Conservation (phyloP, 1,284 basidiomycete genomes). For the Athelia psychrophila region DNA sequence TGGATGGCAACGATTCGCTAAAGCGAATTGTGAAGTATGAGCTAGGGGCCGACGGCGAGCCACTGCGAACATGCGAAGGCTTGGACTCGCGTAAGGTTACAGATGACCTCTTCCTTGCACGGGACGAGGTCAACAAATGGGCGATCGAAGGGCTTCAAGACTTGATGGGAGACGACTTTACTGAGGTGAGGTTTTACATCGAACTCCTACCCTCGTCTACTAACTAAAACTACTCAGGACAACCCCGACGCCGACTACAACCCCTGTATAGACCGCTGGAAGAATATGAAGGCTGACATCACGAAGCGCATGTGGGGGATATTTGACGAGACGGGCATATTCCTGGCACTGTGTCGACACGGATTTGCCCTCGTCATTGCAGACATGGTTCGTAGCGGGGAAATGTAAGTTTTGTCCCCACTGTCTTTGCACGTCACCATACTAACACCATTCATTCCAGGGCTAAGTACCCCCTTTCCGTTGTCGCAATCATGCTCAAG, state of each 20-base stretch:
- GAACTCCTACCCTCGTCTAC: neutral
- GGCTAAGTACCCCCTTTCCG: constrained; percentile 31
- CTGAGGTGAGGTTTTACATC: neutral
- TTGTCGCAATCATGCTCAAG: constrained; percentile 20
- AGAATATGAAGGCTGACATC: constrained; percentile 19
- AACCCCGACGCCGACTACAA: constrained; percentile 5
- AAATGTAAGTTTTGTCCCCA: constrained; percentile 19
- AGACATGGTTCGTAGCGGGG: constrained; percentile 28
- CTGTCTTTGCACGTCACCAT: neutral
- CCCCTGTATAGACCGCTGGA: constrained; percentile 20
- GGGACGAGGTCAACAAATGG: constrained; percentile 13
- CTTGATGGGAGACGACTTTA: neutral
- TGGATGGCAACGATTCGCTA: constrained; percentile 13
- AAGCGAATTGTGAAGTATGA: constrained; percentile 1
- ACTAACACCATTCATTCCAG: constrained; percentile 12
- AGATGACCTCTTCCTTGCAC: constrained; percentile 11
- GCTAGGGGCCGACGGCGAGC: constrained; percentile 3
- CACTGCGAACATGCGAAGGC: neutral
- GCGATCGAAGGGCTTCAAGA: constrained; percentile 10
- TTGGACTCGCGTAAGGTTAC: constrained; percentile 7
- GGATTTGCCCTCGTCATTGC: constrained; percentile 15
- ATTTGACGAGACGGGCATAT: constrained; percentile 25
- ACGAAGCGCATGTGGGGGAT: constrained; percentile 17
- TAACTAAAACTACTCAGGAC: neutral
- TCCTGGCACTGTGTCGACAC: constrained; percentile 24